Conservation (phyloP, 1,284 basidiomycete genomes). For the Trametes pubescens region DNA sequence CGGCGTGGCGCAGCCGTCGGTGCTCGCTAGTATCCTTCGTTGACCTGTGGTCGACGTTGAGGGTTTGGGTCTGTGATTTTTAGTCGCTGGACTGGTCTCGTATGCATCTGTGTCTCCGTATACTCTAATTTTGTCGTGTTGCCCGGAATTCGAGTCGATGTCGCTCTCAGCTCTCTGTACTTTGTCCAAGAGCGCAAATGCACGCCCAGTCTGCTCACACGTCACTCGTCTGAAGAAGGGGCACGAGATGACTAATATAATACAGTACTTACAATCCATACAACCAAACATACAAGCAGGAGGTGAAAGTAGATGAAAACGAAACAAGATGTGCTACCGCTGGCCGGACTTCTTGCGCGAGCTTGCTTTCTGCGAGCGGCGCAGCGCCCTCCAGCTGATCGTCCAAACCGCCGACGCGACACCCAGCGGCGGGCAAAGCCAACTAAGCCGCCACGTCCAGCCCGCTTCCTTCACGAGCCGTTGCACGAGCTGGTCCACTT, state of each 20-base stretch:
- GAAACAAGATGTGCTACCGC: not conserved
- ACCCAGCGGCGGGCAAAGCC: slow-evolving; percentile 86
- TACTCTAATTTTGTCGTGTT: slow-evolving; percentile 17
- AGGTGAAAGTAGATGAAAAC: not conserved
- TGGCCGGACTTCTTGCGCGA: slow-evolving; percentile 18
- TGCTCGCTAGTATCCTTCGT: slow-evolving; percentile 33
- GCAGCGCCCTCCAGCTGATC: slow-evolving; percentile 43
- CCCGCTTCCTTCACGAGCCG: slow-evolving; percentile 63
- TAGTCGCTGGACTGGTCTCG: slow-evolving; percentile 13
- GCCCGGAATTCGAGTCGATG: slow-evolving; percentile 16
- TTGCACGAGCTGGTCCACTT: slow-evolving; percentile 73
- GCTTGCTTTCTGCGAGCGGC: slow-evolving; percentile 28
- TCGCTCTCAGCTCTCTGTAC: not conserved
- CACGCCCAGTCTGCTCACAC: not conserved
- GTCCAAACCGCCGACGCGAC: slow-evolving; percentile 49
- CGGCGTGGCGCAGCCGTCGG: slow-evolving; percentile 40
- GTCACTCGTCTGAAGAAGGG: not conserved
- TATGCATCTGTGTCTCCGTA: slow-evolving; percentile 13
- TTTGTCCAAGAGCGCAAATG: not conserved
- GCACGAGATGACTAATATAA: slow-evolving; percentile 1
- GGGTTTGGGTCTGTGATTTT: not conserved
- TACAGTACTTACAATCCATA: slow-evolving; percentile 26
- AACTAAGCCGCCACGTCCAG: slow-evolving; percentile 76
- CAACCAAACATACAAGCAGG: slow-evolving; percentile 3
- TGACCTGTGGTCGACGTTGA: not conserved